phyloP scores from a whole-genome alignment of 257 asterid genomes.

The Salvia rosmarinus region DNA sequence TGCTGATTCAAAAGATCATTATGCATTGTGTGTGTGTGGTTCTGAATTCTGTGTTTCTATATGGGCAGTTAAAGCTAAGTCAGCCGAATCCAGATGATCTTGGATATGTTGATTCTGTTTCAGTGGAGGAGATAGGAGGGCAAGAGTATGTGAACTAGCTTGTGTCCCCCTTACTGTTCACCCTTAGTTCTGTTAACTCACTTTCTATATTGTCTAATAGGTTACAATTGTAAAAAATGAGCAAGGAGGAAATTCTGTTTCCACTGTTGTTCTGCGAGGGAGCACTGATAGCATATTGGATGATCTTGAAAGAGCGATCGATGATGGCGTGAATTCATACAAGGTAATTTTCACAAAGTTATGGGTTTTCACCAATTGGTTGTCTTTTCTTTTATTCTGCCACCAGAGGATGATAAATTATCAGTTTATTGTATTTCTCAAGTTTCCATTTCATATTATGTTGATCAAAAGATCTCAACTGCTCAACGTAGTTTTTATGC shows the following conservation, averaged over 20 bases:
- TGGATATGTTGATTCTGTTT: conserved; percentile 89
- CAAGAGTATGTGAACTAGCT: conserved; percentile 61
- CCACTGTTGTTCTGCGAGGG: conserved; percentile 90
- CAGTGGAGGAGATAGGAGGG: conserved; percentile 98
- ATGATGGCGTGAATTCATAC: conserved; percentile 94
- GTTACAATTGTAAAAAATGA: conserved; percentile 95
- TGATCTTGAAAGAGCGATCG: conserved; percentile 94
- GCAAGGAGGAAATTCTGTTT: conserved; percentile 92
- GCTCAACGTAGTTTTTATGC: conserved; percentile 28
- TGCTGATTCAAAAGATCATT: background rate
- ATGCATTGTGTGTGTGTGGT: background rate
- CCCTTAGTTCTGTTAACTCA: conserved; percentile 16
- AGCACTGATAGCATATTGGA: conserved; percentile 96
- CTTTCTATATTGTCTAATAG: conserved; percentile 44
- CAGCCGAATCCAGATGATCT: conserved; percentile 91
- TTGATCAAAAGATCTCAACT: conserved; percentile 24
- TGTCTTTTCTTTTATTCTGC: conserved; percentile 9
- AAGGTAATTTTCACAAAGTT: conserved; percentile 52
- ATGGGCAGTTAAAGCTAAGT: conserved; percentile 80
- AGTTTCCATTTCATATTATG: conserved; percentile 6
- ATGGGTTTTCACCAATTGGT: conserved; percentile 11
- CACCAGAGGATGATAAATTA: background rate
- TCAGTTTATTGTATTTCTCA: conserved; percentile 11
- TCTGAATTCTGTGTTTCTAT: conserved; percentile 36
- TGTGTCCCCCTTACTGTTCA: conserved; percentile 20